Evolutionary conservation across 2,329 filamentous ascomycete genomes (phyloP), one percentile per base, ranked within the genome.

Genomic region (Cladophialophora bantiana): DNA sequence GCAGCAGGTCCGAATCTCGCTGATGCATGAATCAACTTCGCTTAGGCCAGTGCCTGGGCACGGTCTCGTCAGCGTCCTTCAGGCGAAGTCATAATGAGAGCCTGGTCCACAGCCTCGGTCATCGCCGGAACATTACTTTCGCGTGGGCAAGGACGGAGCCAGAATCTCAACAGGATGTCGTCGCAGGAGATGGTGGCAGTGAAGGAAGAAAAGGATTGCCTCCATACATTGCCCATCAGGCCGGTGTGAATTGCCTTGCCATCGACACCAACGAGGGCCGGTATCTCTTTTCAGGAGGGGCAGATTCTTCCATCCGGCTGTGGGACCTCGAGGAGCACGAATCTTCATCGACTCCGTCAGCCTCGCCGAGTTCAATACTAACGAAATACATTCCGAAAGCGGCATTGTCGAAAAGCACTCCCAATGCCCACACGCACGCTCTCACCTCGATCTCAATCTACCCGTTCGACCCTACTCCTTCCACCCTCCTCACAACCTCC

Each of bases 201-300:
- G 59, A 72, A 59, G 68, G 70, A 13, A 70, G 77, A 75, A n/a
- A 73, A 73, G 15, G 77, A 77, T 50, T 75, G 79, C 18, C 75
- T 84, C n/a, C 56, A 5, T 83, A 48, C 15, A 62, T 69, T 55
- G 91, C 93, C 1, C 93, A 97, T 78, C 85, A 87, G 62, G 86
- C 91, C 3, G 93, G 93, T 13, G 91, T 94, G 42, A 95, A 90
- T 74, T 88, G 90, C 45, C 81, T 97, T 48, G 88, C 90, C 0
- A 85, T 97, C 45, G 94, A 97, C 74, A 87, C 88, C 58, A 93
- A 95, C 74, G 91, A 95, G 69, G 92, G 91, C 2, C 84, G 88
- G 75, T 88, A 91, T 71, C 84, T 97, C 69, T 79, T 97, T 1
- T 96, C 94, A 0, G 94, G 92, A 3, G 93, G 94, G 35, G 90